Evolutionary conservation across 2,329 filamentous ascomycete genomes (phyloP).

Genomic region (Onygena corvina): DNA sequence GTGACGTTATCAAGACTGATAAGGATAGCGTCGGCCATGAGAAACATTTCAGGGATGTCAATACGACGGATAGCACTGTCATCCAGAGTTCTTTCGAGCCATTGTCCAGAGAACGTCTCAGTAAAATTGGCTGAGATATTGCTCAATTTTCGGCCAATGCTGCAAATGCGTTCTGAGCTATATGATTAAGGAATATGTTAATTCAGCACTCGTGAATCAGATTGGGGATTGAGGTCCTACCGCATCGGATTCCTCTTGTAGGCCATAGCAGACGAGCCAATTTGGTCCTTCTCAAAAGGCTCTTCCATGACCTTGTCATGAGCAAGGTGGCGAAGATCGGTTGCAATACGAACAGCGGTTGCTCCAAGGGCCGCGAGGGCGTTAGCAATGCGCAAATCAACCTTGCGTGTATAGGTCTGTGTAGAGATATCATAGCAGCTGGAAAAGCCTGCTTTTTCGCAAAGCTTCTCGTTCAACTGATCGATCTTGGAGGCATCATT

Average conservation of each 20-base stretch:
- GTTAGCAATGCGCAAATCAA: slow-evolving; percentile 70
- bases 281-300: slow-evolving; percentile 69
- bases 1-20: slow-evolving; percentile 57
- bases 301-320: slow-evolving; percentile 75
- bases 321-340: slow-evolving; percentile 62
- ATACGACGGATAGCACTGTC: slow-evolving; percentile 46
- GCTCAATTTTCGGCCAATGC: slow-evolving; percentile 44
- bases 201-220: background rate
- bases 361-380: slow-evolving; percentile 67
- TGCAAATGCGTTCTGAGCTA: slow-evolving; percentile 47
- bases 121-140: slow-evolving; percentile 46
- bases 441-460: slow-evolving; percentile 53
- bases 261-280: slow-evolving; percentile 55
- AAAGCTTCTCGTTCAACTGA: slow-evolving; percentile 51
- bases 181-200: background rate
- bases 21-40: slow-evolving; percentile 56
- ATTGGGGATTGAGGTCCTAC: background rate
- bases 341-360: slow-evolving; percentile 59
- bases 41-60: slow-evolving; percentile 52
- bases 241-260: slow-evolving; percentile 52
- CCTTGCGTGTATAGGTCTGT: slow-evolving; percentile 68
- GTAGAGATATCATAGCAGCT: slow-evolving; percentile 53
- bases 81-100: slow-evolving; percentile 68
- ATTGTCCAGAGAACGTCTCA: slow-evolving; percentile 59
- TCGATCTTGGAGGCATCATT: slow-evolving; percentile 50